Conservation (phyloP, 2,329 filamentous ascomycete genomes). For the Falciphora oryzae region DNA sequence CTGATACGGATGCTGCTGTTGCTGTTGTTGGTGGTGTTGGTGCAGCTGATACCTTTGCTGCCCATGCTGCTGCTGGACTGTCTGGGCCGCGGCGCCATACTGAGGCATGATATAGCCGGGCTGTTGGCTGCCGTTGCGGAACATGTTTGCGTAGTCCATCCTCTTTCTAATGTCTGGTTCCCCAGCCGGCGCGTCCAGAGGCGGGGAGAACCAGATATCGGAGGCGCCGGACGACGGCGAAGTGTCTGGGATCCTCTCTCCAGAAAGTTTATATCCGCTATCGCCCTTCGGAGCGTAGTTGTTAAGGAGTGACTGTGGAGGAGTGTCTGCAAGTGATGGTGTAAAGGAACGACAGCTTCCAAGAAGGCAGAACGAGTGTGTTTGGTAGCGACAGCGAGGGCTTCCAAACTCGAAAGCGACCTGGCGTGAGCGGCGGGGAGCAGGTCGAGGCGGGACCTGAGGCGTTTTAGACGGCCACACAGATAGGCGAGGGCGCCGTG, state of each 20-base stretch:
- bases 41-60: slow-evolving; percentile 6
- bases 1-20: slow-evolving; percentile 4
- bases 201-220: neutral
- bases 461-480: neutral
- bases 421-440: neutral
- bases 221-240: neutral
- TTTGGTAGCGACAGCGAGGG: neutral
- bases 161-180: neutral
- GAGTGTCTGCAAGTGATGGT: neutral
- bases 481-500: neutral
- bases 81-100: slow-evolving; percentile 5
- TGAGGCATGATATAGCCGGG: slow-evolving; percentile 9
- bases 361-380: neutral
- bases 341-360: neutral
- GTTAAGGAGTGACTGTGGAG: neutral
- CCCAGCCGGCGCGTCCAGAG: neutral
- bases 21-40: slow-evolving; percentile 3
- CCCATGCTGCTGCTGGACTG: slow-evolving; percentile 5
- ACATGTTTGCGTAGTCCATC: slow-evolving; percentile 12
- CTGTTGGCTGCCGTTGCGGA: slow-evolving; percentile 9
- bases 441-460: neutral
- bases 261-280: neutral
- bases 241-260: neutral
- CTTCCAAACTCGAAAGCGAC: neutral
- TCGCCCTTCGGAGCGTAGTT: neutral